These are phyloP conservation scores for Kalaharituber pfeilii DNA, from an alignment of 2,329 filamentous ascomycete genomes.

Conservation along the genomic window DNA sequence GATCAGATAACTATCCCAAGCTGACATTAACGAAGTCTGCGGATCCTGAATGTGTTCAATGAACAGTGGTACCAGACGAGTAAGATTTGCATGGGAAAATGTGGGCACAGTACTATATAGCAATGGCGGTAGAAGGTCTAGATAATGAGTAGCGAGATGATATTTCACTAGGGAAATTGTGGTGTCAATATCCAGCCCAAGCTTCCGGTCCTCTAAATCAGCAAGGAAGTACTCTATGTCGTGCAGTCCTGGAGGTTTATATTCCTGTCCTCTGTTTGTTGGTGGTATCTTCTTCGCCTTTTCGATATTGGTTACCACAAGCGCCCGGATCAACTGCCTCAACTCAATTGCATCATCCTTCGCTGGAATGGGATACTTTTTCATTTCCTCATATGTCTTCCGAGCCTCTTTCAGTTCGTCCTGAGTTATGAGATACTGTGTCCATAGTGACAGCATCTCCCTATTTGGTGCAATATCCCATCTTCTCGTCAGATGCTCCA, in stretches of 20 bases:
- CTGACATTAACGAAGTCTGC: not conserved
- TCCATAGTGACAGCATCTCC: not conserved
- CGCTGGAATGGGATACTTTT: not conserved
- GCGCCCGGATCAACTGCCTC: not conserved
- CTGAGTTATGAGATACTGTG: not conserved
- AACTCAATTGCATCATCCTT: not conserved
- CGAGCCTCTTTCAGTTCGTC: not conserved
- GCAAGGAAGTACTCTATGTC: not conserved
- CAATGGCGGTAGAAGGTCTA: not conserved
- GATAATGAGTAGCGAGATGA: not conserved
- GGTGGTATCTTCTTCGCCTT: not conserved
- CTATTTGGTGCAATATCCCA: not conserved
- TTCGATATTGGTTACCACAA: not conserved
- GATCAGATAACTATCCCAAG: not conserved
- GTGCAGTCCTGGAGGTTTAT: not conserved
- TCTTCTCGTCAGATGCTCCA: not conserved
- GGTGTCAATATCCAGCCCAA: not conserved
- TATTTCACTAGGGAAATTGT: not conserved
- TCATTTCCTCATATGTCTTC: not conserved
- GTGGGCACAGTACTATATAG: not conserved
- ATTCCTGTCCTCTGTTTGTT: not conserved
- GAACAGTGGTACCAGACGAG: not conserved
- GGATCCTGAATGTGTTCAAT: not conserved
- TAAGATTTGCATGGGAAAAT: not conserved
- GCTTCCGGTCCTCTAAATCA: not conserved